Percentiles rank a stretch among this genome's conserved stretches.
Conservation (phyloP, 139 green algal genomes). For the Auxenochlorella pyrenoidosa region DNA sequence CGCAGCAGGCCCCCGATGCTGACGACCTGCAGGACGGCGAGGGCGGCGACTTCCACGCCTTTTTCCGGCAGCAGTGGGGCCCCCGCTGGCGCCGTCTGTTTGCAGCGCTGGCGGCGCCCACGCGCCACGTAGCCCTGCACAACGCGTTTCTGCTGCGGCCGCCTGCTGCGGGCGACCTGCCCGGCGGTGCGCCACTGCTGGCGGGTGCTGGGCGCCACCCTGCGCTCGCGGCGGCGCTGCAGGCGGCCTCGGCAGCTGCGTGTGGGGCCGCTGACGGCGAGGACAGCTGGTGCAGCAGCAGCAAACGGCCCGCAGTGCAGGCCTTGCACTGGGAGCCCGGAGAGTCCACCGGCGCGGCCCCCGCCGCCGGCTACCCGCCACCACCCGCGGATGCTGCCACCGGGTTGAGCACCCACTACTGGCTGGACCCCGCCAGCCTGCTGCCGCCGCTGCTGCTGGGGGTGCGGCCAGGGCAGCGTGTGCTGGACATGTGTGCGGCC, state of each 20-base stretch:
- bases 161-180: not conserved
- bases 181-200: not conserved
- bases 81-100: not conserved
- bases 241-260: not conserved
- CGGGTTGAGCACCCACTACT: slow-evolving; percentile 59
- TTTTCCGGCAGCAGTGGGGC: slow-evolving; percentile 1
- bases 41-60: not conserved
- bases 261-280: not conserved
- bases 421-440: slow-evolving; percentile 68
- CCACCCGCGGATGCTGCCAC: slow-evolving; percentile 10
- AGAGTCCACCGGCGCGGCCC: not conserved
- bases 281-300: not conserved
- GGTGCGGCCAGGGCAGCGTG: slow-evolving; percentile 38
- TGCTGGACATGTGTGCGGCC: slow-evolving; percentile 76
- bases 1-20: not conserved
- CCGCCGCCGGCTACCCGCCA: not conserved
- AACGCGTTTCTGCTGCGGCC: slow-evolving; percentile 5
- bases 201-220: not conserved
- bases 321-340: not conserved
- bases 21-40: no score
- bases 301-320: not conserved
- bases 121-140: slow-evolving; percentile 21
- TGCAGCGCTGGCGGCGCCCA: slow-evolving; percentile 6
- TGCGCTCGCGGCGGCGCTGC: not conserved
- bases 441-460: slow-evolving; percentile 67